A percentile compares a stretch with the other conserved stretches of the same genome.
These are phyloP conservation scores for Colletotrichum shisoi DNA, from an alignment of 2,329 filamentous ascomycete species.

Conservation along the genomic window DNA sequence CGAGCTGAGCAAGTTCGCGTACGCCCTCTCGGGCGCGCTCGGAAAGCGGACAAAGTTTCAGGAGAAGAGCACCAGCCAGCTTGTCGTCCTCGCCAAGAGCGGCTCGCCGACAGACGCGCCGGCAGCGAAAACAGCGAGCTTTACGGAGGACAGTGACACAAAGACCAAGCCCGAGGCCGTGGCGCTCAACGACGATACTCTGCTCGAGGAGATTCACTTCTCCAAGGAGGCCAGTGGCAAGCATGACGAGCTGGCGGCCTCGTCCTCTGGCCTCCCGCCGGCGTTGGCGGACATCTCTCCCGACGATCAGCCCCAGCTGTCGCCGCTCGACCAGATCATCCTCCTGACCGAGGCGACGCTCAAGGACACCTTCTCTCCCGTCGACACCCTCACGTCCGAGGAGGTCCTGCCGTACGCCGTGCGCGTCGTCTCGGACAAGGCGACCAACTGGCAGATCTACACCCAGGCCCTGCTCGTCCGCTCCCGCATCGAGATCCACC, in stretches of 20 bases:
- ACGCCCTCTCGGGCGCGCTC: conserved; percentile 83
- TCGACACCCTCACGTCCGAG: conserved; percentile 87
- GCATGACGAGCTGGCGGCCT: conserved; percentile 48
- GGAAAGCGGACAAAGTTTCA: conserved; percentile 87
- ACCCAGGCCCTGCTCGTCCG: conserved; percentile 90
- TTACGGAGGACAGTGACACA: conserved; percentile 42
- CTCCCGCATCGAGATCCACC: conserved; percentile 87
- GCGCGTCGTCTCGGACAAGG: conserved; percentile 85
- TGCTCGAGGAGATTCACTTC: conserved; percentile 84
- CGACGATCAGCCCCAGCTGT: conserved; percentile 80
- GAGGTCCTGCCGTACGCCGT: conserved; percentile 91
- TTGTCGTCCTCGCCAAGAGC: conserved; percentile 90
- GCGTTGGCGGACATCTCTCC: conserved; percentile 73
- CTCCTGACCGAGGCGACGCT: conserved; percentile 87
- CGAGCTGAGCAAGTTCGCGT: conserved; percentile 73
- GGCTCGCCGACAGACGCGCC: conserved; percentile 33
- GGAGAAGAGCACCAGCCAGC: conserved; percentile 80
- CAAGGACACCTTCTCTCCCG: conserved; percentile 84
- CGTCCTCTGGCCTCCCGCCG: conserved; percentile 60
- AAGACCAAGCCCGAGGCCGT: conserved; percentile 69
- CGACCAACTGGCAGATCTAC: conserved; percentile 97
- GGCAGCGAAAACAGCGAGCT: too few relatives aligned
- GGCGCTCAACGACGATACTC: conserved; percentile 88
- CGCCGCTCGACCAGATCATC: conserved; percentile 87
- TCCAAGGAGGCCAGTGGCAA: conserved; percentile 59